A percentile compares a stretch with the other conserved stretches of the same genome.
Evolutionary conservation across 176 grass and related monocot genomes (phyloP).

Genomic region (Avena atlantica): DNA sequence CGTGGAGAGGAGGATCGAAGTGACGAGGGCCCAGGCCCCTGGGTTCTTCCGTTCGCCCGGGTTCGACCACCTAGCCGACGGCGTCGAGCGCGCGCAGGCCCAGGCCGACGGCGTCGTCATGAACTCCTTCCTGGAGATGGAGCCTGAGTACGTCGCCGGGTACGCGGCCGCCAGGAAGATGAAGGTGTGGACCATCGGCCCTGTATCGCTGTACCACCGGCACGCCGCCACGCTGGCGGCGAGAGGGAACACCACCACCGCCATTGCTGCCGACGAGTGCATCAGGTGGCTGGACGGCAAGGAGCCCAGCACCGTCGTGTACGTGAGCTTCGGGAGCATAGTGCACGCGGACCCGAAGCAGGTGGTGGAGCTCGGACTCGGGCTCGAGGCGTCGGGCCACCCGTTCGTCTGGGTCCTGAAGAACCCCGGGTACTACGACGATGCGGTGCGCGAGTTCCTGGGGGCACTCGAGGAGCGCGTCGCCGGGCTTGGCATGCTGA

Average conservation of each 20-base stretch:
- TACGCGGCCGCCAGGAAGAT: constrained; percentile 42
- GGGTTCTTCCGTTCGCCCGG: constrained; percentile 30
- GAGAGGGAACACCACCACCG: constrained; percentile 38
- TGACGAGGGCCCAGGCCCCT: constrained; percentile 50
- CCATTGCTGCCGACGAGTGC: constrained; percentile 43
- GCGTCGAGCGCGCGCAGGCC: constrained; percentile 6
- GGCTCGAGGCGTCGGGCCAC: constrained; percentile 47
- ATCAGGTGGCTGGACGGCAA: constrained; percentile 59
- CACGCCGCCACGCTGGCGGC: background rate
- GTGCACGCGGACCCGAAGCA: constrained; percentile 39
- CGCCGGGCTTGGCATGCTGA: constrained; percentile 46
- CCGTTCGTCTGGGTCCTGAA: constrained; percentile 64
- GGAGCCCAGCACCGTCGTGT: constrained; percentile 55
- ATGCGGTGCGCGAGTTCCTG: background rate
- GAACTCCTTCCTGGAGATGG: constrained; percentile 68
- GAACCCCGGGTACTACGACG: constrained; percentile 31
- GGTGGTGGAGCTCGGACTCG: constrained; percentile 59
- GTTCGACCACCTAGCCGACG: background rate
- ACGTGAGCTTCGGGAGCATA: constrained; percentile 79
- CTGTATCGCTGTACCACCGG: constrained; percentile 60
- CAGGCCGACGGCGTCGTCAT: constrained; percentile 57
- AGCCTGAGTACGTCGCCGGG: constrained; percentile 55
- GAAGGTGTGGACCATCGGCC: constrained; percentile 72
- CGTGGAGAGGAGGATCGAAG: constrained; percentile 44
- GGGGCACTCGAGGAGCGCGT: constrained; percentile 28